Evolutionary conservation across 1,139 yeast species (phyloP).

Genomic region (Debaryomyces psychrophilus): DNA sequence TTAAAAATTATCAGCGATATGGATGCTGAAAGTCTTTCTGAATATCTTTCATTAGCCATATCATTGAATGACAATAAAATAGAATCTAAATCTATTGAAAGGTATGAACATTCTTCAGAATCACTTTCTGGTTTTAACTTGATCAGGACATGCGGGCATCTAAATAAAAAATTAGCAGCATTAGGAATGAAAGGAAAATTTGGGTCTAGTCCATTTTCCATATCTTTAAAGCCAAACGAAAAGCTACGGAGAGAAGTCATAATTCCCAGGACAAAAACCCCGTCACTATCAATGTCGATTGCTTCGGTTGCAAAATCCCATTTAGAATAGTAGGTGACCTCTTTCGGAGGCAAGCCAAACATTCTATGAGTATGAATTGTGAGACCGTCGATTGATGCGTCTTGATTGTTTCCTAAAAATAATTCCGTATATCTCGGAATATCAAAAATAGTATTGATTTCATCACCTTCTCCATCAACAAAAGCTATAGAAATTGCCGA

Average conservation of each 20-base stretch:
- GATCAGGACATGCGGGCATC: conserved; percentile 40
- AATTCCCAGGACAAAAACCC: conserved; percentile 52
- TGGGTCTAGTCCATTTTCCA: conserved; percentile 70
- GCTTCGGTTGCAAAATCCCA: conserved; percentile 82
- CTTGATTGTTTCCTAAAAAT: conserved; percentile 21
- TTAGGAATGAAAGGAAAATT: conserved; percentile 65
- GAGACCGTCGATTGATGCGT: conserved; percentile 64
- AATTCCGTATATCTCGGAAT: conserved; percentile 28
- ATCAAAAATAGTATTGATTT: conserved; percentile 27
- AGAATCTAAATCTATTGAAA: conserved; percentile 34
- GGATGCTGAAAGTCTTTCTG: conserved; percentile 53
- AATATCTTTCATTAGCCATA: conserved; percentile 67
- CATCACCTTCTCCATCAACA: conserved; percentile 23
- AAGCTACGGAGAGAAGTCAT: conserved; percentile 49
- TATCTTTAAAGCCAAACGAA: conserved; percentile 66
- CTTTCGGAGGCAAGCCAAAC: conserved; percentile 89
- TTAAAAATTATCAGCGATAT: conserved; percentile 50
- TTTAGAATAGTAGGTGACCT: conserved; percentile 84
- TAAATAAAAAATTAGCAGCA: conserved; percentile 61
- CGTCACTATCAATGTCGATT: conserved; percentile 55
- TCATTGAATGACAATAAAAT: conserved; percentile 62
- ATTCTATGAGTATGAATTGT: conserved; percentile 82
- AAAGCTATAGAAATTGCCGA: conserved; percentile 49
- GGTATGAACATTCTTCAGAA: conserved; percentile 20
- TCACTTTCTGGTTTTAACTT: conserved; percentile 25